phyloP scores from a whole-genome alignment of 345 rosid genomes.

The Sonneratia caseolaris region DNA sequence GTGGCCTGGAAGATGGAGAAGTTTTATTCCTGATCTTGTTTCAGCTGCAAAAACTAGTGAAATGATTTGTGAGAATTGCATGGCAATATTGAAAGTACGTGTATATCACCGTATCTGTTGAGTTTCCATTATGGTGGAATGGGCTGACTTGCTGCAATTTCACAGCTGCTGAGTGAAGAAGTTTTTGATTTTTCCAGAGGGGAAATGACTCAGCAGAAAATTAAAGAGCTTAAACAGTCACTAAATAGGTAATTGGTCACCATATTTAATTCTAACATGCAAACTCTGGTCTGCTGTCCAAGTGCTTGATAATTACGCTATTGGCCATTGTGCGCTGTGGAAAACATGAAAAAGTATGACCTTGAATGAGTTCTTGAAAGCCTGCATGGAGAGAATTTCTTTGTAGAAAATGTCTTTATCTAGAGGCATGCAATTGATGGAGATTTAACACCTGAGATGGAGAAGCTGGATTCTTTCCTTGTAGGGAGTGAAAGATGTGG shows the following conservation, averaged over 20 bases:
- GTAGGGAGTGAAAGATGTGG: background rate
- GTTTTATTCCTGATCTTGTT: constrained; percentile 98
- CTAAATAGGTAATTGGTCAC: constrained; percentile 53
- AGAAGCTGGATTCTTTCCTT: background rate
- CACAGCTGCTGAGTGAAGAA: constrained; percentile 94
- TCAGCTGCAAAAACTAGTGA: constrained; percentile 99
- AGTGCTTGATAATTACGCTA: background rate
- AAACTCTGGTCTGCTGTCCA: background rate
- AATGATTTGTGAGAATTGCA: constrained; percentile 99
- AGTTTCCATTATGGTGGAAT: background rate
- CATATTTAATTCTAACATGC: background rate
- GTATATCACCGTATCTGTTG: background rate
- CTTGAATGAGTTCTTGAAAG: background rate
- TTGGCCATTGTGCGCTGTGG: background rate
- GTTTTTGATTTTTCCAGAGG: constrained; percentile 99
- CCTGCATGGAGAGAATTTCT: background rate
- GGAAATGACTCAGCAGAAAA: constrained; percentile 95
- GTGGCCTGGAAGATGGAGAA: constrained; percentile 97
- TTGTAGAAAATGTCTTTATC: background rate
- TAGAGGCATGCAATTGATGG: background rate
- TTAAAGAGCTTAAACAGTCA: constrained; percentile 96
- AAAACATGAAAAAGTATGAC: background rate
- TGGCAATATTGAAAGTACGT: constrained; percentile 85
- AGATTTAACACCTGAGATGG: background rate
- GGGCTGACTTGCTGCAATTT: constrained; percentile 4